Base-by-base conservation (phyloP, 176 grass and related monocot species). In the Triticum dicoccoides region DNA sequence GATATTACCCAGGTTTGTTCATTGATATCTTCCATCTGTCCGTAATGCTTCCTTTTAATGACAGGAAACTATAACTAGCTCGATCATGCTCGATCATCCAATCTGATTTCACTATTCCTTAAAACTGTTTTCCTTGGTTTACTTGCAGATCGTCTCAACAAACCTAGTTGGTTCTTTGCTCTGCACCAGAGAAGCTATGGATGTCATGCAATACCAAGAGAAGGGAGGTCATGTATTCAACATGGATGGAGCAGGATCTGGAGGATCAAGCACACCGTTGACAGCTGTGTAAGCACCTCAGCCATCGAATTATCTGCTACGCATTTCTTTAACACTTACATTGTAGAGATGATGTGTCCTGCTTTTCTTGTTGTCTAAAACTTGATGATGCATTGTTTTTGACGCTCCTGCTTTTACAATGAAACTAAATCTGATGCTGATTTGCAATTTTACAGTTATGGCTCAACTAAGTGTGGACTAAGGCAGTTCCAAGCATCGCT, bases 141-240 rank as follows among this genome's bases (percentile, higher is more conserved):
- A 29, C 75, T 67, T 38, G 68, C 79, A 99, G 97, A 99, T 99
- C 52, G 94, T 99, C 9, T 96, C 92, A 49, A 99, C 97, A 91
- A 99, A 99, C 82, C 86, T 99, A 76, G 90, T 97, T 78, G 97
- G 94, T 25, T 99, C 97, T 64, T 68, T 99, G 69, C 77, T 99
- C 52, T 99, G 97, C 83, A 99, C 97, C 65, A 99, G 92, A 94
- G 94, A 99, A 94, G 94, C 94, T 75, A 94, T 99, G 87, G 86
- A 73, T 87, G 62, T 91, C 66, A 99, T 99, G 92, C 91, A 80
- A 81, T 80, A 88, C 62, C 94, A 94, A 88, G 90, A 93, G 17
- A 97, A 96, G 41, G 97, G 90, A 61, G 94, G 97, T 6, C 92
- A 99, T 79, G 76, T 99, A 76, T 99, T 99, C 76, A 99, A 99